Evolutionary conservation across 2,329 filamentous ascomycete genomes (phyloP).

Genomic region (Stylonectria norvegica): DNA sequence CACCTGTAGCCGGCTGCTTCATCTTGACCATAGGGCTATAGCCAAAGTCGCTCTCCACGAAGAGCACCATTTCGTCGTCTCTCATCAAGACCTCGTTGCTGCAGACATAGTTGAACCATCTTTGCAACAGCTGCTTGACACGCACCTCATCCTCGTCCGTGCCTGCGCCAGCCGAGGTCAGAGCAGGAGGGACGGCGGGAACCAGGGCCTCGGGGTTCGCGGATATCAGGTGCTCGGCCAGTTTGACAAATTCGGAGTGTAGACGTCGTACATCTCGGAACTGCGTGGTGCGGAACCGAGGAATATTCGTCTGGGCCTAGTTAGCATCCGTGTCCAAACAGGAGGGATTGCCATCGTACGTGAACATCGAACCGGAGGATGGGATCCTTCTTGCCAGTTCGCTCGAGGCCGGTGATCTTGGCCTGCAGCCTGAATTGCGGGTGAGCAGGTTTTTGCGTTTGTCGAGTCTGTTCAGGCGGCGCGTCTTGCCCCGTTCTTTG

Average conservation of each 20-base stretch:
- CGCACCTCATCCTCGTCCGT: conserved; percentile 93
- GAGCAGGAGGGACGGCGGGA: conserved; percentile 88
- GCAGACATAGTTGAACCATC: conserved; percentile 94
- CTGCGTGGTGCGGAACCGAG: conserved; percentile 94
- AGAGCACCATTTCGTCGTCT: conserved; percentile 95
- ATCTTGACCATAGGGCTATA: conserved; percentile 94
- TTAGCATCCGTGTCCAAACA: conserved; percentile 17
- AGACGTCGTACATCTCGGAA: conserved; percentile 95
- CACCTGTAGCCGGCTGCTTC: conserved; percentile 94
- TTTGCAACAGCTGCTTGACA: conserved; percentile 84
- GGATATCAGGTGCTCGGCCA: conserved; percentile 93
- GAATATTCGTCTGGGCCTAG: conserved; percentile 81
- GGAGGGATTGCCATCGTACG: conserved; percentile 49
- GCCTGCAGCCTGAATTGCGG: conserved; percentile 83
- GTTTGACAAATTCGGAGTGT: conserved; percentile 92
- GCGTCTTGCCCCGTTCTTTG: conserved; percentile 15
- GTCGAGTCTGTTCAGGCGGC: conserved; percentile 39
- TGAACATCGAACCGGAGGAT: conserved; percentile 95
- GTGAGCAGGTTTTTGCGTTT: conserved; percentile 56
- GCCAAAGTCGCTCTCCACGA: conserved; percentile 98
- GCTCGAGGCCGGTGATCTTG: conserved; percentile 90
- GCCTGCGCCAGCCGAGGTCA: conserved; percentile 89
- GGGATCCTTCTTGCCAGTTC: conserved; percentile 92
- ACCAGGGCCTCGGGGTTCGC: conserved; percentile 96
- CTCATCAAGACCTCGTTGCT: conserved; percentile 87